These are phyloP conservation scores for Deuterostichococcus epilithicus DNA, from an alignment of 139 green algal species.

Conservation along the genomic window DNA sequence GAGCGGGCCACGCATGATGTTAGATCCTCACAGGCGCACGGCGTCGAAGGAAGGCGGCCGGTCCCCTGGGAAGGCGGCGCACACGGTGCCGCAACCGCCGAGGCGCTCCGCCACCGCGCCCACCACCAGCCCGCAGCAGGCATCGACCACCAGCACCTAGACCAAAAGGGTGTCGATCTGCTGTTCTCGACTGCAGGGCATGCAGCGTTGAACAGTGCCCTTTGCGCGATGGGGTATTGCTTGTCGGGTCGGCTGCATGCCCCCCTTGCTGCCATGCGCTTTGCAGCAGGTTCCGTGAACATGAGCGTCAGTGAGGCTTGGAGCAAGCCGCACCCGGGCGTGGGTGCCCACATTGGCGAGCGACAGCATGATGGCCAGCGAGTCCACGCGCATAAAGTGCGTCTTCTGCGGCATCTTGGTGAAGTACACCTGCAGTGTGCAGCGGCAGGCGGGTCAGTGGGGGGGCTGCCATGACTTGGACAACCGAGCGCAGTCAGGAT, in stretches of 20 bases:
- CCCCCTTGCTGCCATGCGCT: too few relatives aligned
- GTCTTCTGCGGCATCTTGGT: slow-evolving; percentile 35
- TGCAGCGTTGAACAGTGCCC: too few relatives aligned
- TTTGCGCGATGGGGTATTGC: too few relatives aligned
- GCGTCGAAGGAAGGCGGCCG: slow-evolving; percentile 20
- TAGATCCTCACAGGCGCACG: slow-evolving; percentile 7
- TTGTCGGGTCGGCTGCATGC: too few relatives aligned
- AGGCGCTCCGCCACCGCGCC: slow-evolving; percentile 72
- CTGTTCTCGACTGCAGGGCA: too few relatives aligned
- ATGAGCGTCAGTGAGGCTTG: too few relatives aligned
- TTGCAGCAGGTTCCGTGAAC: neutral
- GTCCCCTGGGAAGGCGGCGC: slow-evolving; percentile 23
- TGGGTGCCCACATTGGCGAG: slow-evolving; percentile 72
- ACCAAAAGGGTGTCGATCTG: too few relatives aligned
- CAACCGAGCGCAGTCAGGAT: too few relatives aligned
- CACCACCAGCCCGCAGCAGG: slow-evolving; percentile 59
- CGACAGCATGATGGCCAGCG: slow-evolving; percentile 61
- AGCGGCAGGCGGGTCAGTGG: neutral
- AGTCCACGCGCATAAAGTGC: slow-evolving; percentile 66
- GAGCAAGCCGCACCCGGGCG: slow-evolving; percentile 22
- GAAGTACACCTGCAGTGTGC: slow-evolving; percentile 35
- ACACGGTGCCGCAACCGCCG: slow-evolving; percentile 60
- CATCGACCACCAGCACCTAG: slow-evolving; percentile 72
- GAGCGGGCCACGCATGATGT: too few relatives aligned
- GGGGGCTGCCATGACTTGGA: too few relatives aligned